Evolutionary conservation across 352 stramenopile genomes (phyloP).

Genomic region (Phytophthora fragariae): DNA sequence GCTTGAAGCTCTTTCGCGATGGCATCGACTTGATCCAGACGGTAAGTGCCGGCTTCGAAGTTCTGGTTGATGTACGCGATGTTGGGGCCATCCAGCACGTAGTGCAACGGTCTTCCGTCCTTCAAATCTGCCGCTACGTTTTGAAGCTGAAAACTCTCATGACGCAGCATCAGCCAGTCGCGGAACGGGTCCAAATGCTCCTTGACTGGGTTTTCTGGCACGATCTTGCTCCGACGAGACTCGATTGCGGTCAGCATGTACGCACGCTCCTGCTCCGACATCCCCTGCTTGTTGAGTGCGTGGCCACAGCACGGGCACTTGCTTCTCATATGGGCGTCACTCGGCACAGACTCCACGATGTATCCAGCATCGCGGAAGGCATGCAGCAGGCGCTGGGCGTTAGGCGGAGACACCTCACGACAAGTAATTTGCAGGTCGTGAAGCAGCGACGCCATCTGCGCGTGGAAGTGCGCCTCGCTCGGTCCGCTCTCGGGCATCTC

Average conservation of each 20-base stretch:
- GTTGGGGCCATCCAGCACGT: slow-evolving; percentile 97
- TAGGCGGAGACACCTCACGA: slow-evolving; percentile 61
- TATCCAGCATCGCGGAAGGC: slow-evolving; percentile 54
- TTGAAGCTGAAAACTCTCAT: slow-evolving; percentile 38
- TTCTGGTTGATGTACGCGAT: slow-evolving; percentile 98
- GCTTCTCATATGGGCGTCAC: slow-evolving; percentile 49
- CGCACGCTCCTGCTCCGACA: slow-evolving; percentile 47
- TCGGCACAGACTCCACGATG: slow-evolving; percentile 40
- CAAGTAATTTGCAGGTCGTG: slow-evolving; percentile 63
- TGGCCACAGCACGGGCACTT: slow-evolving; percentile 52
- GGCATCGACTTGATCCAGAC: slow-evolving; percentile 96
- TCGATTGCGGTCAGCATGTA: slow-evolving; percentile 70
- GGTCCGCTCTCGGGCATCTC: slow-evolving; percentile 5
- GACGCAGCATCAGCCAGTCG: slow-evolving; percentile 60
- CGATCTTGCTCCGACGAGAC: slow-evolving; percentile 54
- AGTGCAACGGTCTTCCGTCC: slow-evolving; percentile 57
- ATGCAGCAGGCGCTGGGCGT: slow-evolving; percentile 49
- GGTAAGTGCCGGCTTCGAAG: slow-evolving; percentile 92
- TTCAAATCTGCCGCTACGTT: slow-evolving; percentile 29
- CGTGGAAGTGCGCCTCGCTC: slow-evolving; percentile 41
- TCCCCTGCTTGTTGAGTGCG: slow-evolving; percentile 51
- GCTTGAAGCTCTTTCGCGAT: slow-evolving; percentile 87
- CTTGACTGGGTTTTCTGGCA: slow-evolving; percentile 48
- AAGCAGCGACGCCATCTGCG: slow-evolving; percentile 69
- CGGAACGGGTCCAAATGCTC: slow-evolving; percentile 73